These are phyloP conservation scores for Paramecium caudatum DNA, from an alignment of 73 alveolate species.

Conservation along the genomic window DNA sequence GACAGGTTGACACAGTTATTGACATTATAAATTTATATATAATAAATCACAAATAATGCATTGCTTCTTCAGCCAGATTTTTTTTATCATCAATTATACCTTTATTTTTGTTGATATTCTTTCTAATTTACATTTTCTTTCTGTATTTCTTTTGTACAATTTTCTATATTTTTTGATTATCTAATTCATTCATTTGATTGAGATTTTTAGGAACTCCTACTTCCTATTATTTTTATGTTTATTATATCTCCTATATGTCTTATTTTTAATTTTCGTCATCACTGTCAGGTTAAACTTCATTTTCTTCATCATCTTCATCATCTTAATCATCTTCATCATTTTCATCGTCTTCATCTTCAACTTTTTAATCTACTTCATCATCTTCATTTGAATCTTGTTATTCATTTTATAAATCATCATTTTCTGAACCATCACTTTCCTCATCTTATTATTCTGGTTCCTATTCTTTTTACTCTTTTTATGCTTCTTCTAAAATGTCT, in stretches of 20 bases:
- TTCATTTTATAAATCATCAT: background rate
- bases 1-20: constrained; percentile 65
- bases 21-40: constrained; percentile 46
- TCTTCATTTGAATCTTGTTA: background rate
- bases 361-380: constrained; percentile 12
- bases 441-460: background rate
- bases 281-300: background rate
- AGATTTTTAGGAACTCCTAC: background rate
- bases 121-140: constrained; percentile 2
- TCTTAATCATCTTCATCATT: background rate
- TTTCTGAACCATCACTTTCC: background rate
- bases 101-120: constrained; percentile 54
- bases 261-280: background rate
- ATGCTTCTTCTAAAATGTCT: constrained; percentile 51
- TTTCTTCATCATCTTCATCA: background rate
- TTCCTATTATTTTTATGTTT: background rate
- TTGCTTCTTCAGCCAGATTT: background rate
- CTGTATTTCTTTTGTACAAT: constrained; percentile 37
- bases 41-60: constrained; percentile 20
- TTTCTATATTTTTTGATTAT: background rate
- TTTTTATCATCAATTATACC: constrained; percentile 10
- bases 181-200: constrained; percentile 6
- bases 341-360: background rate
- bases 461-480: constrained; percentile 51
- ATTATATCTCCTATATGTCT: background rate